Conservation (phyloP, 2,329 filamentous ascomycete species). For the Sarocladiaceae sp. region DNA sequence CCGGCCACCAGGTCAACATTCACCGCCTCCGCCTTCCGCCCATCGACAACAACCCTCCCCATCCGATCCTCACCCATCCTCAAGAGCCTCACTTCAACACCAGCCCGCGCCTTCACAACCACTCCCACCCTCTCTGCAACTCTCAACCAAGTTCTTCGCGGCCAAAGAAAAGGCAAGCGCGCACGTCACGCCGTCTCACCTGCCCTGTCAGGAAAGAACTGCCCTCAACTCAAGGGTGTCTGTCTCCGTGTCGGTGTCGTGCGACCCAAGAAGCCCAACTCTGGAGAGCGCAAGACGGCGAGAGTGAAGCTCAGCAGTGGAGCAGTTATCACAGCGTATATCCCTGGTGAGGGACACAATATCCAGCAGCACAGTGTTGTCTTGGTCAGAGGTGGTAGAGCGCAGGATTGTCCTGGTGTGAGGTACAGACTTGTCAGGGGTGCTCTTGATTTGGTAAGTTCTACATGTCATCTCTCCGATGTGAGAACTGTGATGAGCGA, state of each 20-base stretch:
- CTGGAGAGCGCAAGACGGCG: constrained; percentile 91
- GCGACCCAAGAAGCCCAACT: constrained; percentile 98
- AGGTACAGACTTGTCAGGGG: constrained; percentile 91
- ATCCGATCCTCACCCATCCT: constrained; percentile 24
- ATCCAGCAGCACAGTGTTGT: constrained; percentile 99
- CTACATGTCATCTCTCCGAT: background rate
- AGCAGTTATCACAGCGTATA: constrained; percentile 85
- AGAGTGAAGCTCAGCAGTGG: constrained; percentile 86
- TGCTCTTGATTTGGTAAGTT: constrained; percentile 83
- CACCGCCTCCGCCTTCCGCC: constrained; percentile 14
- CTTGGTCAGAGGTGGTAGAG: constrained; percentile 85
- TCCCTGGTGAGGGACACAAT: constrained; percentile 96
- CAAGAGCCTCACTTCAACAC: constrained; percentile 13
- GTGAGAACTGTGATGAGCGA: background rate
- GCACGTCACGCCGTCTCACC: constrained; percentile 86
- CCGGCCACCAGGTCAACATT: constrained; percentile 16
- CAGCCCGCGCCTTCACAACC: constrained; percentile 49
- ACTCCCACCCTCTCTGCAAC: constrained; percentile 57
- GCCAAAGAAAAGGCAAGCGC: constrained; percentile 73
- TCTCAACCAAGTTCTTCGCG: constrained; percentile 69
- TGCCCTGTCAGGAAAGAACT: constrained; percentile 63
- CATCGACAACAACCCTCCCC: constrained; percentile 10
- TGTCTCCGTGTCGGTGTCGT: constrained; percentile 91
- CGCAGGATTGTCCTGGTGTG: constrained; percentile 98
- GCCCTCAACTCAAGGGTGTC: constrained; percentile 89